phyloP scores from a whole-genome alignment of 352 stramenopile genomes.

The Globisporangium orthogonon region DNA sequence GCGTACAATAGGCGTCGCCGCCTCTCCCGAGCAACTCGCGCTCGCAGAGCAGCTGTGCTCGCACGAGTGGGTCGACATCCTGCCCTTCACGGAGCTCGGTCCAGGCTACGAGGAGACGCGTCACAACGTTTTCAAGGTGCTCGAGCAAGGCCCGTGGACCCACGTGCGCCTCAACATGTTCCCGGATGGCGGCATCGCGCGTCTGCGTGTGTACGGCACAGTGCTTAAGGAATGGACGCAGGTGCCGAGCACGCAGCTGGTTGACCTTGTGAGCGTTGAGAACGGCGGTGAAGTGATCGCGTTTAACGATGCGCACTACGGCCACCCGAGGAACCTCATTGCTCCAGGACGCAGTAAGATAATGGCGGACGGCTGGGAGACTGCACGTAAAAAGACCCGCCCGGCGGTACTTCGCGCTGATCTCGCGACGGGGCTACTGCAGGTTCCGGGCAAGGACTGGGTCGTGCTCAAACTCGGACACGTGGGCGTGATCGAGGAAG shows the following conservation, averaged over 20 bases:
- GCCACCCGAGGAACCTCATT: conserved; percentile 91
- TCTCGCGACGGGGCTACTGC: conserved; percentile 33
- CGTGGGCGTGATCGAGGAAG: conserved; percentile 46
- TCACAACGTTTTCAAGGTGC: conserved; percentile 76
- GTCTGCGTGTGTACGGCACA: conserved; percentile 77
- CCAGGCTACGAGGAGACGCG: conserved; percentile 85
- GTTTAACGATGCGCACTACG: conserved; percentile 94
- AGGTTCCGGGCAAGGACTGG: conserved; percentile 88
- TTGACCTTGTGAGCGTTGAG: conserved; percentile 83
- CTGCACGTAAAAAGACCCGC: conserved; percentile 85
- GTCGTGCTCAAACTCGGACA: conserved; percentile 88
- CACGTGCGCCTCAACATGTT: conserved; percentile 92
- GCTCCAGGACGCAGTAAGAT: conserved; percentile 76
- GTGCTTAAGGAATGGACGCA: conserved; percentile 62
- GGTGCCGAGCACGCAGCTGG: conserved; percentile 35
- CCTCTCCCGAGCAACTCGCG: conserved; percentile 28
- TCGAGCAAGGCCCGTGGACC: conserved; percentile 54
- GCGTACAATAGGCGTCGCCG: conserved; percentile 46
- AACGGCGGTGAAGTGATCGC: conserved; percentile 82
- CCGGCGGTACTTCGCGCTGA: conserved; percentile 62
- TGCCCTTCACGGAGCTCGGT: conserved; percentile 41
- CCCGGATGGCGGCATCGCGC: conserved; percentile 90
- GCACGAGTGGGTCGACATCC: conserved; percentile 56
- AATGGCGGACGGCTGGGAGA: conserved; percentile 95
- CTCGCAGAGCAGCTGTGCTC: conserved; percentile 44